Evolutionary conservation across 441 rosid genomes (phyloP).

Genomic region (Corymbia citriodora): DNA sequence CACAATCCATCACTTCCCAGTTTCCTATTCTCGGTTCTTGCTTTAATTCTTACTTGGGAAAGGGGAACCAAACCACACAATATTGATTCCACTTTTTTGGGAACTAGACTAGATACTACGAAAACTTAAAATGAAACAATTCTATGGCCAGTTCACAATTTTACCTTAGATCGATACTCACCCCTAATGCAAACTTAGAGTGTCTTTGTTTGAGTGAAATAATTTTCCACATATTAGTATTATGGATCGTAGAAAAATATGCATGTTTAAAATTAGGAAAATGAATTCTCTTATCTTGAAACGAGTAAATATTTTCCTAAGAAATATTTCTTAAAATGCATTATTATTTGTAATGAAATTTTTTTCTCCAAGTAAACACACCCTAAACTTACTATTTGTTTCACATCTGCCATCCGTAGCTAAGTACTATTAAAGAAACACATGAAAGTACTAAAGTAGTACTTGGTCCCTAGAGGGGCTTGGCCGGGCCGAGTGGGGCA

Average conservation of each 20-base stretch:
- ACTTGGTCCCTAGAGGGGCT: neutral
- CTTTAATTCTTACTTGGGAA: too few relatives aligned
- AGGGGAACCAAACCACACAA: rapidly evolving
- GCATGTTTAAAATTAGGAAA: neutral
- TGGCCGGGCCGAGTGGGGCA: neutral
- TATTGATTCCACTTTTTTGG: neutral
- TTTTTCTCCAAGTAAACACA: neutral
- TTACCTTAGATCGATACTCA: neutral
- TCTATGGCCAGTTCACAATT: rapidly evolving
- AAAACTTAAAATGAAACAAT: rapidly evolving
- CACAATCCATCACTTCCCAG: rapidly evolving
- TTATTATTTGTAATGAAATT: neutral
- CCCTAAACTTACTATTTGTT: neutral
- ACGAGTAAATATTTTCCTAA: neutral
- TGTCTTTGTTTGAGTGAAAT: neutral
- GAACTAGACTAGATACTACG: rapidly evolving
- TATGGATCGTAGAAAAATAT: neutral
- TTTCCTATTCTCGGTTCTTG: neutral
- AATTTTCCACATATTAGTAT: neutral
- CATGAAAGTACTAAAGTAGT: neutral
- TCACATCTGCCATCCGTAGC: neutral
- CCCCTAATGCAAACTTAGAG: neutral
- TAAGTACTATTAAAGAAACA: neutral
- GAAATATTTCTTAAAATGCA: neutral
- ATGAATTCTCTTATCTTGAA: neutral